Percentiles rank a stretch among this genome's conserved stretches.
These are phyloP conservation scores for Melastoma candidum DNA, from an alignment of 441 rosid genomes.

Conservation along the genomic window DNA sequence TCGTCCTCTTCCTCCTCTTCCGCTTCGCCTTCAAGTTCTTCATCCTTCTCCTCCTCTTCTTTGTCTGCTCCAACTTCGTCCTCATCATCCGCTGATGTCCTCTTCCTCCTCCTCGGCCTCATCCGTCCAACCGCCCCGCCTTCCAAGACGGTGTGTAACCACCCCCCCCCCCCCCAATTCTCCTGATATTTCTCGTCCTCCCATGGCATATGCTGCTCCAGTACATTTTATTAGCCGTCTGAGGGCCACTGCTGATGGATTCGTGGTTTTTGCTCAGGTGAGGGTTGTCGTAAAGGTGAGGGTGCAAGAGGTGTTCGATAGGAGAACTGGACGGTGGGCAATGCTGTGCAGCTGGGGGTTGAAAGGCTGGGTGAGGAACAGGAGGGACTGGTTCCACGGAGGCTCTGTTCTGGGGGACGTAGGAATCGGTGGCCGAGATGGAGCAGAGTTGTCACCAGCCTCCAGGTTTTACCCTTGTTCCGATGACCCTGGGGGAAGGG, in stretches of 20 bases:
- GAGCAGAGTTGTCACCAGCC: slow-evolving; percentile 74
- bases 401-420: slow-evolving; percentile 66
- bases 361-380: slow-evolving; percentile 87
- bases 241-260: slow-evolving; percentile 3
- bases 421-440: slow-evolving; percentile 61
- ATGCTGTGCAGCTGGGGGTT: slow-evolving; percentile 56
- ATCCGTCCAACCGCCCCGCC: slow-evolving; percentile 24
- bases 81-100: slow-evolving; percentile 26
- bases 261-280: slow-evolving; percentile 36
- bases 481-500: slow-evolving; percentile 50
- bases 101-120: slow-evolving; percentile 21
- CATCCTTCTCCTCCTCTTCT: slow-evolving; percentile 14
- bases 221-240: neutral
- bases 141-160: slow-evolving; percentile 36
- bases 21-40: slow-evolving; percentile 20
- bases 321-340: slow-evolving; percentile 76
- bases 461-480: slow-evolving; percentile 53
- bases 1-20: slow-evolving; percentile 17
- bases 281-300: slow-evolving; percentile 66
- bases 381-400: slow-evolving; percentile 78
- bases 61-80: slow-evolving; percentile 19
- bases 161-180: neutral
- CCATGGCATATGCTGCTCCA: no score
- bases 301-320: slow-evolving; percentile 86
- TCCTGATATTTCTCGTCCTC: no score